Evolutionary conservation across 1,139 yeast genomes (phyloP).

Genomic region (Candida frijolesensis): DNA sequence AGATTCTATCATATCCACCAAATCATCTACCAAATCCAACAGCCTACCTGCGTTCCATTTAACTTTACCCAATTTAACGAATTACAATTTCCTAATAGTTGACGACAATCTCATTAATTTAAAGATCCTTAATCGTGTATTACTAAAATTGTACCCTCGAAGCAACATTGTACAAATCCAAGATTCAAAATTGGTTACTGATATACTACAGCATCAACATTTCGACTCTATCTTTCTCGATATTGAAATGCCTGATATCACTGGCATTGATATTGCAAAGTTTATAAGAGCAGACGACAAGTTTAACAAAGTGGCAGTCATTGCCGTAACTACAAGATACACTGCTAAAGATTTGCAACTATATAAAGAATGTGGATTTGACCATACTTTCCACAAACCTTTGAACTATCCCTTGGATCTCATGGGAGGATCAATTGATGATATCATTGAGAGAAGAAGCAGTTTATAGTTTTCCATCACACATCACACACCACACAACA

Average conservation of each 20-base stretch:
- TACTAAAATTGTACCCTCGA: constrained; percentile 39
- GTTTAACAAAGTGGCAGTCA: constrained; percentile 31
- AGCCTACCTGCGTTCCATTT: constrained; percentile 8
- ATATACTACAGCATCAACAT: constrained; percentile 21
- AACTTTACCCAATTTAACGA: constrained; percentile 24
- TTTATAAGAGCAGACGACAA: constrained; percentile 24
- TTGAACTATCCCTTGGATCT: constrained; percentile 25
- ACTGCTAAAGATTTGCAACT: constrained; percentile 29
- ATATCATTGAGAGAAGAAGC: constrained; percentile 12
- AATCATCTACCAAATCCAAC: constrained; percentile 5
- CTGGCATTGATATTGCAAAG: constrained; percentile 43
- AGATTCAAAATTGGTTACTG: constrained; percentile 35
- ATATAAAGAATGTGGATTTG: constrained; percentile 40
- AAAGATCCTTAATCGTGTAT: constrained; percentile 36
- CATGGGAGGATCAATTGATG: constrained; percentile 14
- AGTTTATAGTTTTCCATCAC: neutral
- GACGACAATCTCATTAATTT: constrained; percentile 49
- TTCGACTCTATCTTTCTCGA: constrained; percentile 45
- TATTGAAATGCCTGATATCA: constrained; percentile 50
- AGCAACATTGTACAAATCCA: constrained; percentile 30
- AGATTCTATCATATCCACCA: constrained; percentile 6
- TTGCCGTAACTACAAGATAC: constrained; percentile 47
- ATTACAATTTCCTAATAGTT: constrained; percentile 38
- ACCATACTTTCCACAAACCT: constrained; percentile 46
- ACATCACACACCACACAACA: too few relatives aligned